Percentiles rank a stretch among this genome's conserved stretches.
Evolutionary conservation across 169 alveolate species (phyloP).

Genomic region (Plasmodium sp.): DNA sequence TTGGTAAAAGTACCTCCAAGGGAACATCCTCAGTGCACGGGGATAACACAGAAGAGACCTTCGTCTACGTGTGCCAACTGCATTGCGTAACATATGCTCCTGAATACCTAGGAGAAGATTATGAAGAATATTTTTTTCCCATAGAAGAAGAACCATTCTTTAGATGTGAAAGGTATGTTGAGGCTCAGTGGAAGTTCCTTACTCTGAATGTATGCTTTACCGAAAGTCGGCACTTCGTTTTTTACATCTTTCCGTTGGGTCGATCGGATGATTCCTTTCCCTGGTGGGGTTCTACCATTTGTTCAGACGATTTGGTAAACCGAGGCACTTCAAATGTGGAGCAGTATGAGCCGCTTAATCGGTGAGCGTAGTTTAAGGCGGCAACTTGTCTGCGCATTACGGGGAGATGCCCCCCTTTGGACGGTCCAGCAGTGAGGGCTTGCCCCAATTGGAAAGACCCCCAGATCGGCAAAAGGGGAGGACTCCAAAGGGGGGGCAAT

Average conservation of each 20-base stretch:
- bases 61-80: conserved; percentile 9
- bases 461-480: not conserved
- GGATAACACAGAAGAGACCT: not conserved
- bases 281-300: not conserved
- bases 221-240: conserved; percentile 18
- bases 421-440: not conserved
- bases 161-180: not conserved
- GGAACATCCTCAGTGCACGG: not conserved
- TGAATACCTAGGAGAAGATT: not conserved
- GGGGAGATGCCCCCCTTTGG: not conserved
- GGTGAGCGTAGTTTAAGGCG: not conserved
- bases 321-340: not conserved
- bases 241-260: not conserved
- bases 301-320: not conserved
- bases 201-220: not conserved
- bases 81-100: conserved; percentile 8
- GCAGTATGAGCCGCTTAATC: not conserved
- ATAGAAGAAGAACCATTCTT: not conserved
- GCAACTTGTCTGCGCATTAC: not conserved
- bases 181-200: not conserved
- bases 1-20: not conserved
- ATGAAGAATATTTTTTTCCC: not conserved
- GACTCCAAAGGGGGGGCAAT: not conserved
- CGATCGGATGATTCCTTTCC: not conserved
- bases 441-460: not conserved